Percentiles rank a stretch among this genome's conserved stretches.
These are phyloP conservation scores for Aspergillus fructus DNA, from an alignment of 2,329 filamentous ascomycete genomes.

Conservation along the genomic window DNA sequence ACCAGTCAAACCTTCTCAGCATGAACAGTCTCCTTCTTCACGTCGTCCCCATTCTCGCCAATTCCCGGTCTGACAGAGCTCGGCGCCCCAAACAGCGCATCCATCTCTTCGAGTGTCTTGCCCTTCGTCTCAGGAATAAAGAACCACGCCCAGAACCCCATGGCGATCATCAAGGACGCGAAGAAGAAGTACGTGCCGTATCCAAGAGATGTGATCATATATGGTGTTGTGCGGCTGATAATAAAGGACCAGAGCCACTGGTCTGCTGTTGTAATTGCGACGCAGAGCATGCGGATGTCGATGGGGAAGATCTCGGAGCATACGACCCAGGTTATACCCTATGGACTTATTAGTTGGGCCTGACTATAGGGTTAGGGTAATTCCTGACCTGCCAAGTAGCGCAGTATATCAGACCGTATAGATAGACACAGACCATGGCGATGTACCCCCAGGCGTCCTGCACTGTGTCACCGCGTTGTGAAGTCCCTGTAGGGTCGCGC, in stretches of 20 bases:
- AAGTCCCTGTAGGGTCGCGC: conserved; percentile 43
- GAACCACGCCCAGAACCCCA: conserved; percentile 24
- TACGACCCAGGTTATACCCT: conserved; percentile 68
- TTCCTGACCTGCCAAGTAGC: background rate
- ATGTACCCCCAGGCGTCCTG: conserved; percentile 5
- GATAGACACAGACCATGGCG: conserved; percentile 10
- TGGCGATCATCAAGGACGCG: conserved; percentile 13
- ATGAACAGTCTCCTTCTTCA: background rate
- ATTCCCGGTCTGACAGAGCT: background rate
- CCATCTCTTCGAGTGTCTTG: conserved; percentile 29
- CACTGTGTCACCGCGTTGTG: conserved; percentile 43
- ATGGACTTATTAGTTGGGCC: too few species aligned
- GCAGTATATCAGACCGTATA: conserved; percentile 8
- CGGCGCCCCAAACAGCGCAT: conserved; percentile 20
- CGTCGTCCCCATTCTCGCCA: background rate
- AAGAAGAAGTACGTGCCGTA: conserved; percentile 25
- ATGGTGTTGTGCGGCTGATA: conserved; percentile 63
- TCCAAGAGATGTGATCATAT: conserved; percentile 50
- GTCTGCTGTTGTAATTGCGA: conserved; percentile 66
- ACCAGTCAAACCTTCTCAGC: background rate
- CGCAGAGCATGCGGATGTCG: conserved; percentile 63
- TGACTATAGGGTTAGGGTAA: too few species aligned
- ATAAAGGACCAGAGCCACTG: conserved; percentile 70
- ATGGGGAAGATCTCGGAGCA: conserved; percentile 68
- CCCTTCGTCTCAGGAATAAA: conserved; percentile 32